phyloP scores from a whole-genome alignment of 768 basidiomycete species.

The Pisolithus albus region DNA sequence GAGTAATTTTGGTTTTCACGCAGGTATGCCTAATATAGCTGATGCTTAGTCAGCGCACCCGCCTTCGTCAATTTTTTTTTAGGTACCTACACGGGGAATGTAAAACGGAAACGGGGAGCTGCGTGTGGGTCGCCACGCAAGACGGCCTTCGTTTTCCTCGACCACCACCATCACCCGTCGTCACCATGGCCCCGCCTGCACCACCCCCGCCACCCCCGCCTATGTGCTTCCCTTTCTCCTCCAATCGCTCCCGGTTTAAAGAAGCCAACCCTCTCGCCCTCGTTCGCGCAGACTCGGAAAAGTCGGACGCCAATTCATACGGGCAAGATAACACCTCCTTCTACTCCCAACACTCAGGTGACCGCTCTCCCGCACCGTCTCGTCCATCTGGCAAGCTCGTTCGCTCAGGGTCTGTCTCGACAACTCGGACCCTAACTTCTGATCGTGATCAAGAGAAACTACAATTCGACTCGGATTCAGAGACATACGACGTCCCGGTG shows the following conservation, averaged over 20 bases:
- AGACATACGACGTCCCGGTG: conserved; percentile 42
- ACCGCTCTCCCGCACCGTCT: conserved; percentile 17
- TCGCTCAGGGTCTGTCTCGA: conserved; percentile 39
- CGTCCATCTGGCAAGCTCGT: conserved; percentile 24
- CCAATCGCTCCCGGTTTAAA: conserved; percentile 20
- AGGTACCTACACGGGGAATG: too few relatives aligned
- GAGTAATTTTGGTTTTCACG: too few relatives aligned
- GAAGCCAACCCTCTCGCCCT: conserved; percentile 27
- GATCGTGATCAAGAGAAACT: conserved; percentile 36
- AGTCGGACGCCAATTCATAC: conserved; percentile 40
- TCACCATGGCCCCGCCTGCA: conserved; percentile 41
- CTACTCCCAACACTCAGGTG: conserved; percentile 23
- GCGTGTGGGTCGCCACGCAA: not conserved
- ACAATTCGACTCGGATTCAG: conserved; percentile 55
- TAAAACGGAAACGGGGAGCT: too few relatives aligned
- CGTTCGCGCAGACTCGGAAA: conserved; percentile 31
- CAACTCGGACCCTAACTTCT: conserved; percentile 34
- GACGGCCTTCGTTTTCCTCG: conserved; percentile 11
- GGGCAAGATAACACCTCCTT: conserved; percentile 21
- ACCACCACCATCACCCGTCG: conserved; percentile 13
- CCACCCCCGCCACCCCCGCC: conserved; percentile 44
- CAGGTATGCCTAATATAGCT: too few relatives aligned
- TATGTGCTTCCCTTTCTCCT: conserved; percentile 52
- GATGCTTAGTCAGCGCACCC: too few relatives aligned
- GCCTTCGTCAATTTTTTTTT: conserved; percentile 24